A percentile compares a stretch with the other conserved stretches of the same genome.
Conservation (phyloP, 2,329 filamentous ascomycete species). For the Cytospora piceicola region DNA sequence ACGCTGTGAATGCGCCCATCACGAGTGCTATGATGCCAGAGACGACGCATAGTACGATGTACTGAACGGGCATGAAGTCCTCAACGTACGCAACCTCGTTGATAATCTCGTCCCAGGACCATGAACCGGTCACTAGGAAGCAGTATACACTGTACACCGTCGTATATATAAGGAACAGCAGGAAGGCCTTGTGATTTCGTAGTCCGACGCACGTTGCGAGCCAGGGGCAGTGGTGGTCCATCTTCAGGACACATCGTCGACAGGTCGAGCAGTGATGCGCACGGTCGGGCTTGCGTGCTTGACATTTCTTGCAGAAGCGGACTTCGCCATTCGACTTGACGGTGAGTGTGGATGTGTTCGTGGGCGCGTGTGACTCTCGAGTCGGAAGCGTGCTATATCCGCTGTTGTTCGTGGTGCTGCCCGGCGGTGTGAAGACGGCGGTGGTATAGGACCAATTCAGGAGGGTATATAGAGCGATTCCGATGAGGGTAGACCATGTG, state of each 20-base stretch:
- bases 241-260: slow-evolving; percentile 92
- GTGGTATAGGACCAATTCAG: slow-evolving; percentile 89
- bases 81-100: slow-evolving; percentile 73
- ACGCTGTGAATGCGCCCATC: slow-evolving; percentile 83
- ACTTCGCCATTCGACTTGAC: slow-evolving; percentile 88
- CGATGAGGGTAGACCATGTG: slow-evolving; percentile 61
- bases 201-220: slow-evolving; percentile 93
- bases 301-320: slow-evolving; percentile 97
- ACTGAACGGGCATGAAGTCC: slow-evolving; percentile 83
- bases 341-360: slow-evolving; percentile 75
- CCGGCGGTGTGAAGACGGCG: slow-evolving; percentile 91
- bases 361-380: slow-evolving; percentile 56
- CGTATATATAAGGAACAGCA: slow-evolving; percentile 90
- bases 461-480: slow-evolving; percentile 72
- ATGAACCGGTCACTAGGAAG: slow-evolving; percentile 76
- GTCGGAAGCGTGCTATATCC: slow-evolving; percentile 84
- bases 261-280: slow-evolving; percentile 97
- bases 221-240: slow-evolving; percentile 99
- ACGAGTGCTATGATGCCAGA: slow-evolving; percentile 91
- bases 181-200: slow-evolving; percentile 92
- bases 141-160: slow-evolving; percentile 81
- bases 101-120: slow-evolving; percentile 85
- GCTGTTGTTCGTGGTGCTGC: slow-evolving; percentile 65
- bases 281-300: slow-evolving; percentile 90
- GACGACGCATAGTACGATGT: slow-evolving; percentile 83